Evolutionary conservation across 192 early-diverging fungal genomes (phyloP).

Genomic region (Entomortierella lignicola): DNA sequence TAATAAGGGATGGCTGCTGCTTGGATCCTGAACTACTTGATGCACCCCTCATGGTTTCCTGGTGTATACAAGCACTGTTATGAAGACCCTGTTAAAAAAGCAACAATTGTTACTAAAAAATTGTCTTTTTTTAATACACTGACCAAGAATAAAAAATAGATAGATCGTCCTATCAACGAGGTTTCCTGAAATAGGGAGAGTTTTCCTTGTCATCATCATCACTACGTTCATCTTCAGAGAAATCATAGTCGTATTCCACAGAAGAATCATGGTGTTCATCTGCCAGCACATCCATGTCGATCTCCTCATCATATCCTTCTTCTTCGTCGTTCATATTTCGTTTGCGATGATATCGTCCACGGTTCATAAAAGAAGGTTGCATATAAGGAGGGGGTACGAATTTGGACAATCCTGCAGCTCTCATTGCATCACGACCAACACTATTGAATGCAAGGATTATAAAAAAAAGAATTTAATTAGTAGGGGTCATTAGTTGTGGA

Average conservation of each 20-base stretch:
- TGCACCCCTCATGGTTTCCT: too few species aligned
- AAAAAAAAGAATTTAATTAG: neutral
- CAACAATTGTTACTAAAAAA: too few species aligned
- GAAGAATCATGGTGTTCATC: constrained; percentile 52
- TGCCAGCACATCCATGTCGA: constrained; percentile 49
- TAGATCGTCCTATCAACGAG: constrained; percentile 9
- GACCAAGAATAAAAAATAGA: too few species aligned
- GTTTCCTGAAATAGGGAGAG: constrained; percentile 13
- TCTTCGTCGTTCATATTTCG: constrained; percentile 37
- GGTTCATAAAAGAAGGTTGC: constrained; percentile 49
- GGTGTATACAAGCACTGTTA: too few species aligned
- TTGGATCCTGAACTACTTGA: too few species aligned
- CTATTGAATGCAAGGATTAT: neutral
- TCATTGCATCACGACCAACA: constrained; percentile 44
- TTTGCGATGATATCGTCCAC: constrained; percentile 29
- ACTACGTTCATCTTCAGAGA: constrained; percentile 42
- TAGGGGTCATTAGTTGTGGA: too few species aligned
- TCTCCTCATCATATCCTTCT: constrained; percentile 36
- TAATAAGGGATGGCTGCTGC: too few species aligned
- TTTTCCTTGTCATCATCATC: constrained; percentile 24
- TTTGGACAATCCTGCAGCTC: constrained; percentile 43
- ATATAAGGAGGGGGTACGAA: constrained; percentile 49
- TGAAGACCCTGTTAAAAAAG: too few species aligned
- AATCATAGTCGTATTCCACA: constrained; percentile 52
- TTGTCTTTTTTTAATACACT: too few species aligned